These are phyloP conservation scores for Tolypocladium cylindrosporum DNA, from an alignment of 2,329 filamentous ascomycete species.

Conservation along the genomic window DNA sequence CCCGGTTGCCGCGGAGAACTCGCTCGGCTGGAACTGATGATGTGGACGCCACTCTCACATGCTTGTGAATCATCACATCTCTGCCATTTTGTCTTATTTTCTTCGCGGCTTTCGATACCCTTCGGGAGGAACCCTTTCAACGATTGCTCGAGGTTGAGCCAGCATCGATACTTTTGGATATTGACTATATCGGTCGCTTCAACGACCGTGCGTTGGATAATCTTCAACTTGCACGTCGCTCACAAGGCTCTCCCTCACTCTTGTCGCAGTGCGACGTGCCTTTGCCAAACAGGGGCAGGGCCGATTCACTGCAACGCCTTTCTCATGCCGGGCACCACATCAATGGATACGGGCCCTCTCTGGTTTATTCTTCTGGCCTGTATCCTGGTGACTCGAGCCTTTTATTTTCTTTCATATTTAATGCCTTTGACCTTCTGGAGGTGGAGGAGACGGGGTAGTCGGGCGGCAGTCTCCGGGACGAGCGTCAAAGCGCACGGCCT, in stretches of 20 bases:
- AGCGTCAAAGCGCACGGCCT: neutral
- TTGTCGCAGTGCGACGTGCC: neutral
- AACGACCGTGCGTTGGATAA: neutral
- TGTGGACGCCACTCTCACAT: neutral
- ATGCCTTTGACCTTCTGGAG: neutral
- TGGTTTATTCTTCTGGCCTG: conserved; percentile 2
- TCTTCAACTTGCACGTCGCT: neutral
- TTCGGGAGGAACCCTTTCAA: conserved; percentile 13
- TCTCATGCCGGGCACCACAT: neutral
- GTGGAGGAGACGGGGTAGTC: neutral
- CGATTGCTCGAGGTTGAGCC: conserved; percentile 1
- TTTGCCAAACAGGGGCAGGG: neutral
- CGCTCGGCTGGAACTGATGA: conserved; percentile 78
- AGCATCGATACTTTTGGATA: neutral
- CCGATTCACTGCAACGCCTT: neutral
- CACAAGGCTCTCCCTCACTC: neutral
- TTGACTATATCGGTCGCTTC: neutral
- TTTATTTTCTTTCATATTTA: conserved; percentile 1
- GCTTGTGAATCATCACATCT: conserved; percentile 5
- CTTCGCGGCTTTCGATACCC: conserved; percentile 20
- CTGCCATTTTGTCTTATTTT: conserved; percentile 11
- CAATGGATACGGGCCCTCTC: neutral
- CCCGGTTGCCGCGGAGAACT: conserved; percentile 88
- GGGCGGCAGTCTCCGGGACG: neutral
- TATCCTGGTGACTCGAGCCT: conserved; percentile 2